Evolutionary conservation across 2,329 filamentous ascomycete genomes (phyloP).

Genomic region (Trichoderma harzianum): DNA sequence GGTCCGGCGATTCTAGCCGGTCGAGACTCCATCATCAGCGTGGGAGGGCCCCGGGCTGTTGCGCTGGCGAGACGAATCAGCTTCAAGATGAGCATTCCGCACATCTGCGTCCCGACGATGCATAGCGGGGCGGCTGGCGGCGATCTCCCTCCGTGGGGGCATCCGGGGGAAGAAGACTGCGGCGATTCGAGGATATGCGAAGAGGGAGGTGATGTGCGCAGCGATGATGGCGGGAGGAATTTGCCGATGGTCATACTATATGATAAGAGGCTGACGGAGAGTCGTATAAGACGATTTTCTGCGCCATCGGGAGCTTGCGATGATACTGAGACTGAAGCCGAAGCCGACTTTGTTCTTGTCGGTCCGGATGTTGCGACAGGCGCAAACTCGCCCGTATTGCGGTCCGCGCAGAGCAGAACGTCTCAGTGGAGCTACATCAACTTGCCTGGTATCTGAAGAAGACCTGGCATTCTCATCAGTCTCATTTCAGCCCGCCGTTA

Average conservation of each 20-base stretch:
- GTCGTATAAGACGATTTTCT: conserved; percentile 27
- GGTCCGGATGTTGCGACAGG: conserved; percentile 4
- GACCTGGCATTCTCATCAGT: not conserved
- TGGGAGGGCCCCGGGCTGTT: conserved; percentile 61
- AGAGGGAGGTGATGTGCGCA: not conserved
- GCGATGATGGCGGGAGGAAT: not conserved
- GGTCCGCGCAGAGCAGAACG: conserved; percentile 25
- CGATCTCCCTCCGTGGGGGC: conserved; percentile 15
- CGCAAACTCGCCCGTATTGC: not conserved
- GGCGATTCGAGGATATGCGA: not conserved
- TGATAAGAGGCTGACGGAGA: conserved; percentile 36
- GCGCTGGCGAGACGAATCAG: conserved; percentile 56
- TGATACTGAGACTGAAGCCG: not conserved
- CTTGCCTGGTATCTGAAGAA: conserved; percentile 34
- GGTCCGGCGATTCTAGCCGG: conserved; percentile 30
- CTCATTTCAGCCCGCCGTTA: not conserved
- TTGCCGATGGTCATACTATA: conserved; percentile 37
- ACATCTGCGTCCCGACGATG: conserved; percentile 58
- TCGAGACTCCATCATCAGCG: conserved; percentile 57
- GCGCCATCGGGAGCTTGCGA: conserved; percentile 25
- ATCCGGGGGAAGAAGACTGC: not conserved
- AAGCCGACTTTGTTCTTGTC: conserved; percentile 12
- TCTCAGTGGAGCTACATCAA: conserved; percentile 36
- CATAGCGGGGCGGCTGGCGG: conserved; percentile 54
- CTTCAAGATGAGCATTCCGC: conserved; percentile 50